Conservation (phyloP, 345 rosid species). For the Hirschfeldia incana region DNA sequence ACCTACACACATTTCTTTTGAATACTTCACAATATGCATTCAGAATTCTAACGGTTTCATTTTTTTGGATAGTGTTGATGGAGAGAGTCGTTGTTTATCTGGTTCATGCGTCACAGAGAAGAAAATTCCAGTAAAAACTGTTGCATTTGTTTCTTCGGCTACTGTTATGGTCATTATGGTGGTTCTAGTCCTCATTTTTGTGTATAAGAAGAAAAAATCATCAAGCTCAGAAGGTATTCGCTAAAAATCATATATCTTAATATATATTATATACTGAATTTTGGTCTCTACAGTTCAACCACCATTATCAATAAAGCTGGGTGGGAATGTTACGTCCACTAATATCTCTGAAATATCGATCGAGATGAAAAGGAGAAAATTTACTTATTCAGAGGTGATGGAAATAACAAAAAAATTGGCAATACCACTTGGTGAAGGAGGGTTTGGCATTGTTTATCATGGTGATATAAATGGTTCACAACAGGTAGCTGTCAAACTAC, state of each 20-base stretch:
- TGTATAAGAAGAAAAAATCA: neutral
- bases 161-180: neutral
- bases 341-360: neutral
- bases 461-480: slow-evolving; percentile 35
- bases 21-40: neutral
- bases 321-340: neutral
- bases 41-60: neutral
- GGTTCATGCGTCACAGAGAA: slow-evolving; percentile 27
- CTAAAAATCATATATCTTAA: neutral
- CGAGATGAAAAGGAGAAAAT: slow-evolving; percentile 21
- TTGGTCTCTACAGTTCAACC: neutral
- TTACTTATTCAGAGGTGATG: slow-evolving; percentile 38
- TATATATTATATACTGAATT: neutral
- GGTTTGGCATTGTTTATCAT: slow-evolving; percentile 55
- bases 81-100: neutral
- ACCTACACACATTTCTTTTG: neutral
- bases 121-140: slow-evolving; percentile 20
- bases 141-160: slow-evolving; percentile 13
- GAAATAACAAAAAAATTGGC: slow-evolving; percentile 45
- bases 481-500: slow-evolving; percentile 29
- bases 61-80: slow-evolving; percentile 15
- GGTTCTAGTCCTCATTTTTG: neutral
- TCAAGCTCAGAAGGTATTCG: neutral
- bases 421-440: slow-evolving; percentile 50
- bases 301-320: neutral